Percentiles rank a stretch among this genome's conserved stretches.
Conservation (phyloP, 1,284 basidiomycete species). For the Laetiporus sulphureus region DNA sequence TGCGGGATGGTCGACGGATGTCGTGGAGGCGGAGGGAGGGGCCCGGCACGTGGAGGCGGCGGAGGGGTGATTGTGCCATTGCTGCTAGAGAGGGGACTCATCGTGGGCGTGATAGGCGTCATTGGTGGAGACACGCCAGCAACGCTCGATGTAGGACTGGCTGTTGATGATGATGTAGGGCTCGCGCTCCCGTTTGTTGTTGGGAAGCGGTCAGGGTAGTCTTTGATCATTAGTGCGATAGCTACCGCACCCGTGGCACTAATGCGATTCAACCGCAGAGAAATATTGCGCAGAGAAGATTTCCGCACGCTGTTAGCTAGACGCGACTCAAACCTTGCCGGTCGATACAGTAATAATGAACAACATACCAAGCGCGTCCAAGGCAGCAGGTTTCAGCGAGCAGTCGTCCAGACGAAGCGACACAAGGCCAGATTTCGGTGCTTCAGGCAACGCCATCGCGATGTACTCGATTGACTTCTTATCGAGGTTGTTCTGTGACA, state of each 20-base stretch:
- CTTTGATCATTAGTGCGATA: conserved; percentile 91
- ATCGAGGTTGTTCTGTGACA: conserved; percentile 86
- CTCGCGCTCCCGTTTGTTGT: conserved; percentile 15
- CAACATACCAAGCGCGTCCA: conserved; percentile 72
- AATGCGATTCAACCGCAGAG: conserved; percentile 82
- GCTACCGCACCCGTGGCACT: conserved; percentile 79
- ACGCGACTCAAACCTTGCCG: background rate
- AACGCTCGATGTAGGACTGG: conserved; percentile 16
- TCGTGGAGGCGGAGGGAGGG: conserved; percentile 53
- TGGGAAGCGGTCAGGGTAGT: conserved; percentile 80
- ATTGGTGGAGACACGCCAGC: conserved; percentile 20
- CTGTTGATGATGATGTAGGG: conserved; percentile 19
- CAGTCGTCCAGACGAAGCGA: conserved; percentile 84
- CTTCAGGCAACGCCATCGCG: conserved; percentile 56
- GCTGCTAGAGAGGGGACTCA: conserved; percentile 16
- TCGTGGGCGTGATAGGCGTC: conserved; percentile 20
- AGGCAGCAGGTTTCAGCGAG: conserved; percentile 56
- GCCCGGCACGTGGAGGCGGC: conserved; percentile 31
- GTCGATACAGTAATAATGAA: conserved; percentile 1
- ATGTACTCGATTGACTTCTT: conserved; percentile 81
- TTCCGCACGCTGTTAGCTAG: conserved; percentile 76
- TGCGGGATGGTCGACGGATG: conserved; percentile 47
- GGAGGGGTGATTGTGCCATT: conserved; percentile 18
- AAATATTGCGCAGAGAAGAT: conserved; percentile 81
- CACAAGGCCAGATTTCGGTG: conserved; percentile 55